Evolutionary conservation across 345 rosid genomes (phyloP).

Genomic region (Rhizophora apiculata): DNA sequence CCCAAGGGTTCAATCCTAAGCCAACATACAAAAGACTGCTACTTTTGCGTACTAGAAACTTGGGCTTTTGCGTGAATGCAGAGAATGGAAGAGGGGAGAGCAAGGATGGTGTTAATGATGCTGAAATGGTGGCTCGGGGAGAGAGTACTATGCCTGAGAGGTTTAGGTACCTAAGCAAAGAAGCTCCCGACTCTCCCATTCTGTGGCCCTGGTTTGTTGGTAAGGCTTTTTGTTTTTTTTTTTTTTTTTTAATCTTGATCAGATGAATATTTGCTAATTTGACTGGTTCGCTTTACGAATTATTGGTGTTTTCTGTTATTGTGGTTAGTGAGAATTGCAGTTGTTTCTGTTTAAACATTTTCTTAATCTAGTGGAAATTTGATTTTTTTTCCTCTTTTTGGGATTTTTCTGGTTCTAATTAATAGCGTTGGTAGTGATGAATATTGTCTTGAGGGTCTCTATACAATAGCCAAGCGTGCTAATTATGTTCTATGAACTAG

Average conservation of each 20-base stretch:
- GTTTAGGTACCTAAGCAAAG: slow-evolving; percentile 75
- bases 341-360: too few relatives aligned
- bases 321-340: neutral
- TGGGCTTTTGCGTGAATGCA: slow-evolving; percentile 35
- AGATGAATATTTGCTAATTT: neutral
- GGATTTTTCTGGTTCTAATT: too few relatives aligned
- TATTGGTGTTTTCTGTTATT: neutral
- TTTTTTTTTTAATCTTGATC: neutral
- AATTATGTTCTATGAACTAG: too few relatives aligned
- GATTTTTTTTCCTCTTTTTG: too few relatives aligned
- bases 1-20: slow-evolving; percentile 4
- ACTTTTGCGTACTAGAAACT: slow-evolving; percentile 16
- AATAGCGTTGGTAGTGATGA: too few relatives aligned
- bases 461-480: too few relatives aligned
- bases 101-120: slow-evolving; percentile 38
- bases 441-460: too few relatives aligned
- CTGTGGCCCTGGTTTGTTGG: slow-evolving; percentile 90
- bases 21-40: slow-evolving; percentile 11
- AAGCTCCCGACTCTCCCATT: slow-evolving; percentile 65
- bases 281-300: neutral
- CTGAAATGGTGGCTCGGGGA: slow-evolving; percentile 50
- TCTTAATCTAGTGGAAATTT: too few relatives aligned
- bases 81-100: slow-evolving; percentile 28
- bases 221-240: slow-evolving; percentile 21
- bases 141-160: slow-evolving; percentile 88